Evolutionary conservation across 129 eudicot species (phyloP).

Genomic region (Centella asiatica): DNA sequence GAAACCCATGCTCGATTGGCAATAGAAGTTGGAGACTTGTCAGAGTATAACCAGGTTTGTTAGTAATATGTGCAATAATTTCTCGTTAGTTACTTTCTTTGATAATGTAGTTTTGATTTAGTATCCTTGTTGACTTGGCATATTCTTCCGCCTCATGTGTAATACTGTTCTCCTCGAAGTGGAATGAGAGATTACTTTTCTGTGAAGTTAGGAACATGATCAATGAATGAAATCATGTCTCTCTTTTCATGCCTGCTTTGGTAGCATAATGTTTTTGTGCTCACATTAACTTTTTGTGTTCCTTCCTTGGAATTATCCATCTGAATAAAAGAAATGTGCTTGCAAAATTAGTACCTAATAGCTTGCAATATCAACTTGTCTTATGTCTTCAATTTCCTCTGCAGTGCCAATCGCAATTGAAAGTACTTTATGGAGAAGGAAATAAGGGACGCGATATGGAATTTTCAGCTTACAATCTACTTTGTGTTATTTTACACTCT

Average conservation of each 20-base stretch:
- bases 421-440: slow-evolving; percentile 89
- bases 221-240: no score
- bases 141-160: not conserved
- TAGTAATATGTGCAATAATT: not conserved
- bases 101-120: not conserved
- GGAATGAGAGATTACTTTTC: no score
- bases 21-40: slow-evolving; percentile 86
- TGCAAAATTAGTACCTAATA: no score
- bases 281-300: no score
- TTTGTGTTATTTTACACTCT: slow-evolving; percentile 81
- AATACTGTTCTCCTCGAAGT: not conserved
- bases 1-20: slow-evolving; percentile 97
- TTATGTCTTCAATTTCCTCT: slow-evolving; percentile 11
- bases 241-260: no score
- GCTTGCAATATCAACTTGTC: not conserved
- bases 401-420: slow-evolving; percentile 94
- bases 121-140: not conserved
- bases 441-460: slow-evolving; percentile 78
- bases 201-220: not conserved
- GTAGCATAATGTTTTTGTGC: no score
- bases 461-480: slow-evolving; percentile 85
- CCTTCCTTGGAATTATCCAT: no score
- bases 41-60: slow-evolving; percentile 88
- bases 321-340: no score
- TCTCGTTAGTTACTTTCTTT: not conserved